A percentile compares a stretch with the other conserved stretches of the same genome.
Evolutionary conservation across 306 rosid genomes (phyloP).

Genomic region (Inga oerstediana): DNA sequence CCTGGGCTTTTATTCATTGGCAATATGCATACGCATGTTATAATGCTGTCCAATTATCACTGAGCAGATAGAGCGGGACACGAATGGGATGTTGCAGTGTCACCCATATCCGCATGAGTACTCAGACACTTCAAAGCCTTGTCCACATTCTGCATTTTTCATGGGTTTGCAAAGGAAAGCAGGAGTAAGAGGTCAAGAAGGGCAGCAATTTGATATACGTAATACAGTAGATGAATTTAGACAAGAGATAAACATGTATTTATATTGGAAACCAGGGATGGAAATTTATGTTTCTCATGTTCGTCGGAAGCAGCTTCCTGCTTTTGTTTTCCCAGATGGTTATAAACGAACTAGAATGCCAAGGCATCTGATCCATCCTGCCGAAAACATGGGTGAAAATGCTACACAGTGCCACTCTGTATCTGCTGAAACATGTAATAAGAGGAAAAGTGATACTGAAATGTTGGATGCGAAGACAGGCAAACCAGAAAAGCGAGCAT

Average conservation of each 20-base stretch:
- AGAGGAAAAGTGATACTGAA: conserved; percentile 71
- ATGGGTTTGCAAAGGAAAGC: conserved; percentile 42
- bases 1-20: not conserved
- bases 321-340: conserved; percentile 41
- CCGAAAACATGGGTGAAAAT: conserved; percentile 53
- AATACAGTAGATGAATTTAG: conserved; percentile 38
- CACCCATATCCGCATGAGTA: conserved; percentile 41
- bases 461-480: conserved; percentile 40
- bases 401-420: conserved; percentile 32
- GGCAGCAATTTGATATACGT: conserved; percentile 45
- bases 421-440: conserved; percentile 57
- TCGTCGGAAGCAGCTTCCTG: conserved; percentile 38
- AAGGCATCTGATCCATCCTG: conserved; percentile 43
- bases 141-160: conserved; percentile 36
- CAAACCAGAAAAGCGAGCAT: conserved; percentile 57
- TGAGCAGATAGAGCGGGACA: conserved; percentile 40
- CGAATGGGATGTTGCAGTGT: conserved; percentile 39
- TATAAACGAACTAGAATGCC: conserved; percentile 36
- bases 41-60: not conserved
- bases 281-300: conserved; percentile 42
- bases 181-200: conserved; percentile 38
- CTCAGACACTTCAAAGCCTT: conserved; percentile 32
- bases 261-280: conserved; percentile 42
- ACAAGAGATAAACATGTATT: conserved; percentile 32
- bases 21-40: not conserved